These are phyloP conservation scores for Trypanosoma boissoni DNA, from an alignment of 208 protist species.

Conservation along the genomic window DNA sequence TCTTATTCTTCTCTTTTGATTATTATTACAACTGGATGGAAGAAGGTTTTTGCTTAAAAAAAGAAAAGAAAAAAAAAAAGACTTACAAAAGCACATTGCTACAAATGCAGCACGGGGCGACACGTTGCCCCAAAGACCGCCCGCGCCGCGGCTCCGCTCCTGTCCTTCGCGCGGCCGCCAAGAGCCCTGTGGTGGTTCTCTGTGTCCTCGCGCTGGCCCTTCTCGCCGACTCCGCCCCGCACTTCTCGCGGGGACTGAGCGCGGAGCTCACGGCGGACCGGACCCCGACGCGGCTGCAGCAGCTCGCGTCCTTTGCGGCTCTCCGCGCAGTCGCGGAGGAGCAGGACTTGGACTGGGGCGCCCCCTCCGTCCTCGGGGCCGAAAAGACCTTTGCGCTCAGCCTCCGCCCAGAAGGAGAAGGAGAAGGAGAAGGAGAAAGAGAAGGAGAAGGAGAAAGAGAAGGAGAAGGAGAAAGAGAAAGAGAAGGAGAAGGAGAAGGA, in stretches of 20 bases:
- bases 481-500: background rate
- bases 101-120: background rate
- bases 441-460: background rate
- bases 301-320: conserved; percentile 65
- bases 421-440: conserved; percentile 11
- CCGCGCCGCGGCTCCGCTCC: too few species aligned
- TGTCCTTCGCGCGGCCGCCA: conserved; percentile 2
- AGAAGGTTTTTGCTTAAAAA: background rate
- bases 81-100: background rate
- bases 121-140: background rate
- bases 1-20: conserved; percentile 8
- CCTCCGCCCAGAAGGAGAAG: background rate
- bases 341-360: conserved; percentile 68
- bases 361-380: conserved; percentile 13
- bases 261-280: conserved; percentile 37
- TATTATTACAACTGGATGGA: background rate
- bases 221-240: conserved; percentile 23
- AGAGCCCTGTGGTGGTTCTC: conserved; percentile 30
- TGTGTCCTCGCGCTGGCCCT: conserved; percentile 39
- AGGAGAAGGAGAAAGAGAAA: background rate
- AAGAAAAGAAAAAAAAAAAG: conserved; percentile 3
- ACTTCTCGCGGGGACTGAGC: conserved; percentile 38
- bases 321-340: conserved; percentile 62
- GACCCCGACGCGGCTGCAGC: conserved; percentile 49
- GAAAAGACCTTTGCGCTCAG: conserved; percentile 3